Base-by-base conservation (phyloP, 192 early-diverging fungal species). In the Ramicandelaber brevisporus region DNA sequence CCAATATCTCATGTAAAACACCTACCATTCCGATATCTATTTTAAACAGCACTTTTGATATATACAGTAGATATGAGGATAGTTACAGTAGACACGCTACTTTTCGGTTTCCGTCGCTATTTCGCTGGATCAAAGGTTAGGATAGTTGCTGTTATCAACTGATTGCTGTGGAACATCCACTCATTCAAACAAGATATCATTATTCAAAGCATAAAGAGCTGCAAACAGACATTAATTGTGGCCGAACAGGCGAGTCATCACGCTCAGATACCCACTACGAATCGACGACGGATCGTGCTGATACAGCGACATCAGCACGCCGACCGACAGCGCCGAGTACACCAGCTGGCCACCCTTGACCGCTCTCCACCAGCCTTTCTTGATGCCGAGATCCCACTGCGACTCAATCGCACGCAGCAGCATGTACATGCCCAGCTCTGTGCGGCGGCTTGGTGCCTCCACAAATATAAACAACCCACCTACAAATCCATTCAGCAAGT, bases 351-450 rank as follows among this genome's bases (percentile, higher is more conserved):
- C 78, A 36, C 68, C 48, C 12, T 55, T 57, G 11, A 78, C 50
- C 28, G 70, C 61, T 16, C 40, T 45, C 31, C 61, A 66, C 41
- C 61, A 47, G 6, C 67, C 65, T 20, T 44, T 46, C 31, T 63
- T 40, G 15, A 61, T 55, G 18, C 68, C 50, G 27, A 61, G 38
- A 6, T 65, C 61, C 78, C 77, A 84, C 4, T 52, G 39, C 4
- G 60, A 55, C 41, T 78, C 78, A 17, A 83, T 25, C 0, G 78
- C 78, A 20, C 82, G 63, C 26, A 82, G 63, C 17, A 84, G 43
- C 37, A 72, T 77, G 41, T 90, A 90, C 43, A 90, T 48, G 8
- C 62, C 78, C 20, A 90, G 52, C 39, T 90, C 85, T 42, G 68
- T 35, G 22, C 65, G 66, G 20, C 73, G 60, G 4, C 65, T 59